Conservation (phyloP, 768 basidiomycete genomes). For the Rhodotorula paludigena region DNA sequence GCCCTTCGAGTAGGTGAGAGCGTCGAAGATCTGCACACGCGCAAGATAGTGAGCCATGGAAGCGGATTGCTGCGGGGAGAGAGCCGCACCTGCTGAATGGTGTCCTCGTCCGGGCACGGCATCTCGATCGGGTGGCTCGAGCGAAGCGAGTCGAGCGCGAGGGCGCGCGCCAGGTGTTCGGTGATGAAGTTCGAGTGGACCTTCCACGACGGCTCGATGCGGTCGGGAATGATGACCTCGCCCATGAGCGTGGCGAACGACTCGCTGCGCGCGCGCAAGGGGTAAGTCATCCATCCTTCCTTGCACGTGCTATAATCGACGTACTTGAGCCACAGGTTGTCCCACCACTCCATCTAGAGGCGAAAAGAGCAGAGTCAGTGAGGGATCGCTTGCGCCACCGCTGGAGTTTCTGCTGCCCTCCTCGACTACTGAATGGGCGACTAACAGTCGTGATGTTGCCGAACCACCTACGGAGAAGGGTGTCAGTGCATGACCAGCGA, state of each 20-base stretch:
- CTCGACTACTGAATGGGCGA: not conserved
- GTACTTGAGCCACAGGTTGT: conserved; percentile 48
- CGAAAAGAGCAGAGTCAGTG: no score
- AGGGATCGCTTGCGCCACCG: no score
- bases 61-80: not conserved
- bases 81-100: conserved; percentile 21
- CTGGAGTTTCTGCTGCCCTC: no score
- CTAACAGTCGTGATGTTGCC: conserved; percentile 61
- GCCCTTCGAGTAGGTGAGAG: conserved; percentile 48
- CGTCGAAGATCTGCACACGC: conserved; percentile 2
- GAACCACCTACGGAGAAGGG: no score
- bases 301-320: not conserved
- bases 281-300: no score
- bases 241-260: conserved; percentile 60
- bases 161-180: conserved; percentile 67
- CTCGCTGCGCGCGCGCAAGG: not conserved
- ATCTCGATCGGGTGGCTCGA: conserved; percentile 93
- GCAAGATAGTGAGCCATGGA: no score
- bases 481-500: no score
- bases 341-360: conserved; percentile 63
- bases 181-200: conserved; percentile 66
- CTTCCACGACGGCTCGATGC: conserved; percentile 57
- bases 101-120: conserved; percentile 62
- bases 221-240: conserved; percentile 74
- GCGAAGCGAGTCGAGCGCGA: conserved; percentile 72